phyloP scores from a whole-genome alignment of 768 basidiomycete species.

The Lactarius psammicola region DNA sequence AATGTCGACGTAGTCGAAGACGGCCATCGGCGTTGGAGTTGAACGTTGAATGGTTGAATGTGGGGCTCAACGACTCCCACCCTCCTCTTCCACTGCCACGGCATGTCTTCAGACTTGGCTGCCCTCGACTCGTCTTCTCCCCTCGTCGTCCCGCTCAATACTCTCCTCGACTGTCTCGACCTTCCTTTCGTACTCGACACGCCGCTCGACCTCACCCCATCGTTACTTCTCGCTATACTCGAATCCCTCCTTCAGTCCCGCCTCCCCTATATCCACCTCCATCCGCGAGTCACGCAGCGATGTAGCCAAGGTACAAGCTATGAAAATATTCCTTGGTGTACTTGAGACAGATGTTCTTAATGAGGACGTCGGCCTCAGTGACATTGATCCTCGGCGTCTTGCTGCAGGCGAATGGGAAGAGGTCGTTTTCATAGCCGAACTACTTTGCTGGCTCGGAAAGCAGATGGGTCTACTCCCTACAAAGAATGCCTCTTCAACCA shows the following conservation, averaged over 20 bases:
- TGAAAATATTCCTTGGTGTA: slow-evolving; percentile 75
- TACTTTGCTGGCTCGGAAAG: slow-evolving; percentile 68
- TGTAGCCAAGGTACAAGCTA: slow-evolving; percentile 53
- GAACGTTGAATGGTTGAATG: no score
- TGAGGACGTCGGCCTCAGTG: slow-evolving; percentile 60
- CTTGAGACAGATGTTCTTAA: slow-evolving; percentile 63
- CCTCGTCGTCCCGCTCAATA: slow-evolving; percentile 33
- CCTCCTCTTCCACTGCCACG: background rate
- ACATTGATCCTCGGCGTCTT: slow-evolving; percentile 62
- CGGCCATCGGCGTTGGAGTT: slow-evolving; percentile 13
- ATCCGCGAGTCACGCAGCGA: slow-evolving; percentile 40
- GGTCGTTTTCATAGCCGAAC: slow-evolving; percentile 59
- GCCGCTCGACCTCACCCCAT: slow-evolving; percentile 61
- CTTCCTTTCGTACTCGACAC: slow-evolving; percentile 38
- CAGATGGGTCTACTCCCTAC: slow-evolving; percentile 40
- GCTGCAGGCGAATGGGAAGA: slow-evolving; percentile 67
- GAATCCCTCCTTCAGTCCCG: slow-evolving; percentile 57
- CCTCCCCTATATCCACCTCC: slow-evolving; percentile 46
- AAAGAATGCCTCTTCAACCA: slow-evolving; percentile 10
- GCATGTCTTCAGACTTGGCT: slow-evolving; percentile 22
- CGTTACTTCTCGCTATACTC: slow-evolving; percentile 66
- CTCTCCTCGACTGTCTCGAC: slow-evolving; percentile 33
- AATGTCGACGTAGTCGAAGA: slow-evolving; percentile 26
- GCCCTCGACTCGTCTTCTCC: slow-evolving; percentile 20
- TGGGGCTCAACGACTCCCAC: background rate